Percentiles rank a stretch among this genome's conserved stretches.
phyloP scores from a whole-genome alignment of 2,329 filamentous ascomycete genomes.

The Zymoseptoria brevis region DNA sequence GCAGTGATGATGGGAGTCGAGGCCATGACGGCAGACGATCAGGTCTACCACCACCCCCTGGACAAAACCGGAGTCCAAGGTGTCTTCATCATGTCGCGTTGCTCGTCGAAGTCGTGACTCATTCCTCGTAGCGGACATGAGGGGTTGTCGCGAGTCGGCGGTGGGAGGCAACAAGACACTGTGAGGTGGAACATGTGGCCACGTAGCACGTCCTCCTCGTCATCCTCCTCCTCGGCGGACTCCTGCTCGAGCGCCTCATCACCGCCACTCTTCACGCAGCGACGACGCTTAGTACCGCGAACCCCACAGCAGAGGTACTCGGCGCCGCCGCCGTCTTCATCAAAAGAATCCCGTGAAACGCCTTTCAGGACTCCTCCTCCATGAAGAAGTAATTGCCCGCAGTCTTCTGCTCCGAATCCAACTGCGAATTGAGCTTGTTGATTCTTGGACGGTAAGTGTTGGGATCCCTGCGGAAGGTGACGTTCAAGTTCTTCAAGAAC shows the following conservation, averaged over 20 bases:
- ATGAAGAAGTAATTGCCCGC: constrained; percentile 97
- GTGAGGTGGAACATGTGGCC: neutral
- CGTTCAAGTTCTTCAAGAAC: constrained; percentile 93
- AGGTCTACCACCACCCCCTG: too few relatives aligned
- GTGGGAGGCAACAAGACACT: neutral
- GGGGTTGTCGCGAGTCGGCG: neutral
- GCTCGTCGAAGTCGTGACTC: neutral
- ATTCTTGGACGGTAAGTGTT: constrained; percentile 95
- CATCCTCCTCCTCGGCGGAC: constrained; percentile 57
- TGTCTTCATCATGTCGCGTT: neutral
- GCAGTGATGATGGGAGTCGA: too few relatives aligned
- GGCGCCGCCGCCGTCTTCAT: neutral
- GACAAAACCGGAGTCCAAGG: too few relatives aligned
- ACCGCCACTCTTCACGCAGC: constrained; percentile 32
- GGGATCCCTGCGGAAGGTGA: constrained; percentile 97
- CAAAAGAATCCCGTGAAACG: constrained; percentile 33
- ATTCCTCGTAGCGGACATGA: neutral
- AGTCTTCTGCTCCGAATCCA: constrained; percentile 96
- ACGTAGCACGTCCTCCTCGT: constrained; percentile 29
- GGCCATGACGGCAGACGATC: too few relatives aligned
- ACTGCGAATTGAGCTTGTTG: constrained; percentile 92
- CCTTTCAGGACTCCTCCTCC: constrained; percentile 72
- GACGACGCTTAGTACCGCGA: constrained; percentile 24
- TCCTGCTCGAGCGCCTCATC: constrained; percentile 52
- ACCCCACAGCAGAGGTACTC: neutral